Conservation (phyloP, 164 flowering plant species). For the Annona squamosa region DNA sequence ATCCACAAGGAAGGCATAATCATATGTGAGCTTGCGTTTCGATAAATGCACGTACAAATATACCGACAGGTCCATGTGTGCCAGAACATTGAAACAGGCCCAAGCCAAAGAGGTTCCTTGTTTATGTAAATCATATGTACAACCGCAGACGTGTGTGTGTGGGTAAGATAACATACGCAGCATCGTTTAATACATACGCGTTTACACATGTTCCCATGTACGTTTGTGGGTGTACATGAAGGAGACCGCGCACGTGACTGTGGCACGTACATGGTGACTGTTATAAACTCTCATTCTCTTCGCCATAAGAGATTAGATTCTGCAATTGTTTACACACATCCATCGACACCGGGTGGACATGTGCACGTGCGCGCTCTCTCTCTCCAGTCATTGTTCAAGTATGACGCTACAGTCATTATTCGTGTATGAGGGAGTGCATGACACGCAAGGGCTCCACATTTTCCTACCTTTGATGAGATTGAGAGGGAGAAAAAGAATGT, state of each 20-base stretch:
- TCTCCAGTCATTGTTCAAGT: background rate
- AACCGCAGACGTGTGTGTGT: no score
- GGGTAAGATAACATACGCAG: background rate
- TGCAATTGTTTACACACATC: background rate
- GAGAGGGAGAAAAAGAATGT: slow-evolving; percentile 29
- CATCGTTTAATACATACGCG: background rate
- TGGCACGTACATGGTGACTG: no score
- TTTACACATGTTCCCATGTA: background rate
- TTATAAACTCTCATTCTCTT: background rate
- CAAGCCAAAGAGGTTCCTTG: no score
- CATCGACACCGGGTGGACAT: background rate
- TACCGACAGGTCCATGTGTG: background rate
- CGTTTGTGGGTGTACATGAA: background rate
- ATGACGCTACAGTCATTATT: slow-evolving; percentile 11
- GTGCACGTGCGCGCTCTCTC: background rate
- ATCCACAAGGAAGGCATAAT: no score
- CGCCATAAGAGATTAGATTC: background rate
- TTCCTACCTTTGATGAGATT: slow-evolving; percentile 8
- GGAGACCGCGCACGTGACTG: background rate
- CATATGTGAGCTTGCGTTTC: no score
- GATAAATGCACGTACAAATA: background rate
- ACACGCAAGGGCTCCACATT: slow-evolving; percentile 1
- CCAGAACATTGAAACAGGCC: background rate
- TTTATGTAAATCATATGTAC: no score
- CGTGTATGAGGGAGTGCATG: slow-evolving; percentile 10